Conservation (phyloP, 1,284 basidiomycete species). For the Spongiforma sp. region DNA sequence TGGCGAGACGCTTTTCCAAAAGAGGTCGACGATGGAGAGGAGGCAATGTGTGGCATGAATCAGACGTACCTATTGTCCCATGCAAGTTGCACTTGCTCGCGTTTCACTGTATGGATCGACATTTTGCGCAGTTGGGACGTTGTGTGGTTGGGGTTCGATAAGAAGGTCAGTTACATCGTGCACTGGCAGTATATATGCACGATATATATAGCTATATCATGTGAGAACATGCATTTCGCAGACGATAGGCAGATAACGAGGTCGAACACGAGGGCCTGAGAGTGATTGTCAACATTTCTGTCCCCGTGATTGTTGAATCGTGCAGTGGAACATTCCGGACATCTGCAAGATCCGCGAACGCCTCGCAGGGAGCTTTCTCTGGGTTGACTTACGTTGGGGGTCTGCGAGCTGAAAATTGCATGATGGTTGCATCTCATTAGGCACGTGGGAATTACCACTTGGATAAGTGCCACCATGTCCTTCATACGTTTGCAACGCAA, state of each 20-base stretch:
- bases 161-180: neutral
- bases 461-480: no score
- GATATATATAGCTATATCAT: constrained; percentile 5
- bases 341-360: no score
- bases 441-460: no score
- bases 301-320: neutral
- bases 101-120: constrained; percentile 60
- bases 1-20: constrained; percentile 52
- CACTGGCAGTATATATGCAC: constrained; percentile 21
- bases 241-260: constrained; percentile 2
- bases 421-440: no score
- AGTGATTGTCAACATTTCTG: neutral
- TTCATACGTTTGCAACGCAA: no score
- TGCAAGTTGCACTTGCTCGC: constrained; percentile 53
- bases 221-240: no score
- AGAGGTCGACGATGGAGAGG: neutral
- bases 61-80: constrained; percentile 61
- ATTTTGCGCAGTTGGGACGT: constrained; percentile 36
- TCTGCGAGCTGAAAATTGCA: no score
- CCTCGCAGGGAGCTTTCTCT: no score
- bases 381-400: no score
- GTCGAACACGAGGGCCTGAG: neutral
- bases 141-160: neutral
- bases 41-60: neutral
- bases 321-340: no score